Evolutionary conservation across 345 rosid species (phyloP), one percentile per base, ranked within the genome.

Genomic region (Cardamine resedifolia): DNA sequence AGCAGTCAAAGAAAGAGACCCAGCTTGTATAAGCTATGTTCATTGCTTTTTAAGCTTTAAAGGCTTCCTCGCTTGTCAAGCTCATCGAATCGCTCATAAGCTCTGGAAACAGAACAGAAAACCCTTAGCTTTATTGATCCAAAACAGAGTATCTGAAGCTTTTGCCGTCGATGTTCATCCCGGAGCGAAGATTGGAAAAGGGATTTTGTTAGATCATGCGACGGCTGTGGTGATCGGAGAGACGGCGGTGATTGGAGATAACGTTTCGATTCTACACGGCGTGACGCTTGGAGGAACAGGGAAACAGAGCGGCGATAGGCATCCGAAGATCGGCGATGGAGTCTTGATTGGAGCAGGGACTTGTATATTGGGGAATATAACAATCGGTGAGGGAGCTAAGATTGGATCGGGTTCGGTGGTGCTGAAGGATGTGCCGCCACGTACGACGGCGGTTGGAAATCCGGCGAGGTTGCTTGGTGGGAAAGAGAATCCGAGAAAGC

Each of bases 251-350:
- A 79, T 94, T 2, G 98, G 98, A 5, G 78, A 89, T 71, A 83
- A 91, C 47, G 98, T 91, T 28, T 91, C 98, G 28, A 94, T 94
- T 55, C 74, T 94, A 59, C 98, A 91, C 47, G 86, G 87, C 34
- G 97, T 94, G 64, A 91, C 98, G 0, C 73, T 91, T 10, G 98
- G 98, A 3, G 97, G 96, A 7, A 94, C 97, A 0, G 98, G 98
- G 15, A 94, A 94, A 77, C 71, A 33, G 45, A 60, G 77, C 5
- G 97, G 98, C 2, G 97, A 91, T 20, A 63, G 98, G 70, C 98
- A 94, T 58, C 97, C 97, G 0, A 94, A 90, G 84, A 90, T 90
- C 10, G 97, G 97, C 0, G 84, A 91, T 34, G 97, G 98, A 45
- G 97, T 89, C 0, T 64, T 94, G 84, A 89, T 91, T 30, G 98